A percentile compares a stretch with the other conserved stretches of the same genome.
phyloP scores from a whole-genome alignment of 106 monocot genomes.

The Dendrobium officinale region DNA sequence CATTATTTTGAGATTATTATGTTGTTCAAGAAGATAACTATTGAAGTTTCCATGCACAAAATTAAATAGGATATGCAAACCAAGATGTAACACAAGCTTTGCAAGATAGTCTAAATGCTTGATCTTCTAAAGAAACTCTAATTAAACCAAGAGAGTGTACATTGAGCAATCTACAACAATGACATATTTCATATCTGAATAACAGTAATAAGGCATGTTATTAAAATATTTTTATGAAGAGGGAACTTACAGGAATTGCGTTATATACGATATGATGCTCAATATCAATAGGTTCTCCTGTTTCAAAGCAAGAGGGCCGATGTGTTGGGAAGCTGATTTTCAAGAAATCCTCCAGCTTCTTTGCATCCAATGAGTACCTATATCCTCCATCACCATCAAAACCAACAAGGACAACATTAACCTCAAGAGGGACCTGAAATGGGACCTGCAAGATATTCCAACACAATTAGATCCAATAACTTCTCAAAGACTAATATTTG shows the following conservation, averaged over 20 bases:
- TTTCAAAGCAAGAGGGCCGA: constrained; percentile 87
- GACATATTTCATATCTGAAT: not conserved
- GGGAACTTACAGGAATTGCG: constrained; percentile 58
- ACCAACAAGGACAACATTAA: constrained; percentile 82
- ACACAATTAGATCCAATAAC: not conserved
- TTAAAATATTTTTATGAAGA: not conserved
- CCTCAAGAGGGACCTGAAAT: constrained; percentile 95
- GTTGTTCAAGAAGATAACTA: not conserved
- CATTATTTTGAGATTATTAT: not conserved
- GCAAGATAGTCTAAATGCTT: not conserved
- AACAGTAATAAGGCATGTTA: not conserved
- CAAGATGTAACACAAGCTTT: not conserved
- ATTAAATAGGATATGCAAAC: not conserved
- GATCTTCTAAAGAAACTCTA: not conserved
- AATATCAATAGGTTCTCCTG: constrained; percentile 92
- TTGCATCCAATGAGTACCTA: constrained; percentile 60
- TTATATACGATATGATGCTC: constrained; percentile 96
- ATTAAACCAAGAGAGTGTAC: not conserved
- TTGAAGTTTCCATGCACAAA: not conserved
- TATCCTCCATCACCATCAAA: constrained; percentile 86
- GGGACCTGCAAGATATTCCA: constrained; percentile 62
- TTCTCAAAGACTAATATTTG: not conserved
- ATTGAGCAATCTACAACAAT: not conserved
- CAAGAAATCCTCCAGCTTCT: constrained; percentile 67
- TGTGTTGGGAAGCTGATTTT: constrained; percentile 75